Evolutionary conservation across 495 filamentous ascomycete genomes (phyloP).

Genomic region (Penicillium egyptiacum): DNA sequence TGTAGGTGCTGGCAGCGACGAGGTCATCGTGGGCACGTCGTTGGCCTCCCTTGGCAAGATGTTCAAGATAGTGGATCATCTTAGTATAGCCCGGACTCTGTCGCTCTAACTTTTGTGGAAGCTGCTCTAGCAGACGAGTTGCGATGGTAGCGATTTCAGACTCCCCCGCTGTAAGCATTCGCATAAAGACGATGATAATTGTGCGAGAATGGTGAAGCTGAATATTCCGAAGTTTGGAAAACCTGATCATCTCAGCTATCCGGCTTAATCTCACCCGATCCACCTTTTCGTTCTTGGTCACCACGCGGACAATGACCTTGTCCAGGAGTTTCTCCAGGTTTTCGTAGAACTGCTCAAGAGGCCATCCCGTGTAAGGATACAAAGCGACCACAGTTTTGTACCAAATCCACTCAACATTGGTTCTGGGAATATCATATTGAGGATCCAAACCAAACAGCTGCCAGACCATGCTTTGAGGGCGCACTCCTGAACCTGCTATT

Average conservation of each 20-base stretch:
- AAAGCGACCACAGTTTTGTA: slow-evolving; percentile 28
- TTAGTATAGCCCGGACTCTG: background rate
- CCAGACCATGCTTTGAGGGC: slow-evolving; percentile 32
- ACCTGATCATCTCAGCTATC: slow-evolving; percentile 18
- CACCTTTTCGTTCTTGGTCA: slow-evolving; percentile 25
- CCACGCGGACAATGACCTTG: slow-evolving; percentile 22
- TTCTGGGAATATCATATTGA: slow-evolving; percentile 21
- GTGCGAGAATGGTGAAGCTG: slow-evolving; percentile 27
- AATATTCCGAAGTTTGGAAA: slow-evolving; percentile 28
- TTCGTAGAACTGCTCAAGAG: slow-evolving; percentile 19
- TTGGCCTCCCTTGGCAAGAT: slow-evolving; percentile 5
- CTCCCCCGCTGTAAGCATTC: slow-evolving; percentile 18
- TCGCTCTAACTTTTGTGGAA: background rate
- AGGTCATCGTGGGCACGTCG: background rate
- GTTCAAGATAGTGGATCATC: slow-evolving; percentile 5
- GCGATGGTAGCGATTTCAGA: slow-evolving; percentile 3
- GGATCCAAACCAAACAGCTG: slow-evolving; percentile 26
- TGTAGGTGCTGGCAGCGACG: background rate
- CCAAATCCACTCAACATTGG: slow-evolving; percentile 24
- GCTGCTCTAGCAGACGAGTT: slow-evolving; percentile 1
- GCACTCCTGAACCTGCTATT: slow-evolving; percentile 28
- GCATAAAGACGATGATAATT: slow-evolving; percentile 26
- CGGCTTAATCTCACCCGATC: slow-evolving; percentile 15
- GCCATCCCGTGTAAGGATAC: slow-evolving; percentile 32
- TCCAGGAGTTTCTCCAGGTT: slow-evolving; percentile 29